Evolutionary conservation across 2,329 filamentous ascomycete species (phyloP).

Genomic region (Paecilomyces sp.): DNA sequence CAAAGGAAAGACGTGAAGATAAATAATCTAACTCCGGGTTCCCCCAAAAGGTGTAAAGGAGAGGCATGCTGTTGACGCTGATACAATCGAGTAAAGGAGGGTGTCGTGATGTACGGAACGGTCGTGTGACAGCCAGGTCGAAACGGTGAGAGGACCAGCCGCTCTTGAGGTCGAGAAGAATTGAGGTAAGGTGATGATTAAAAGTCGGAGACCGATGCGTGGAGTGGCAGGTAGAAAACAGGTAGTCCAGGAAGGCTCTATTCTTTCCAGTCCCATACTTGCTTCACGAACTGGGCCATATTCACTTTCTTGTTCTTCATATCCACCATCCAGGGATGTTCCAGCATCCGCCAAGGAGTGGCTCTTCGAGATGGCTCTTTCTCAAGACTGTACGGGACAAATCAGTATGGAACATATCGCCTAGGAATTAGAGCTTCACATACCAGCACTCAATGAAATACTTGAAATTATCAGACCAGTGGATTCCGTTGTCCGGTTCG

Average conservation of each 20-base stretch:
- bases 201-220: slow-evolving; percentile 3
- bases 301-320: slow-evolving; percentile 96
- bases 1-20: slow-evolving; percentile 12
- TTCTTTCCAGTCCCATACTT: slow-evolving; percentile 96
- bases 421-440: slow-evolving; percentile 32
- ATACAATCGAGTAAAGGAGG: slow-evolving; percentile 11
- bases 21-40: slow-evolving; percentile 12
- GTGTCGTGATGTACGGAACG: slow-evolving; percentile 13
- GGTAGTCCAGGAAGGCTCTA: slow-evolving; percentile 20
- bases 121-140: slow-evolving; percentile 21
- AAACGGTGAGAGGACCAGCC: slow-evolving; percentile 17
- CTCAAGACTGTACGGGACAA: slow-evolving; percentile 61
- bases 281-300: slow-evolving; percentile 87
- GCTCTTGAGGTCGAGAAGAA: slow-evolving; percentile 5
- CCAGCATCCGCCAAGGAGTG: slow-evolving; percentile 96
- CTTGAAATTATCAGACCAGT: slow-evolving; percentile 96
- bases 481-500: slow-evolving; percentile 79
- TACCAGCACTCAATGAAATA: slow-evolving; percentile 99
- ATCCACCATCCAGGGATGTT: slow-evolving; percentile 97
- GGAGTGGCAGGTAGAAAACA: background rate
- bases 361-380: slow-evolving; percentile 83
- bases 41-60: slow-evolving; percentile 7
- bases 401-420: background rate
- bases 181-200: background rate
- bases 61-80: slow-evolving; percentile 9